Conservation (phyloP, 192 early-diverging fungal genomes). For the Linnemannia hyalina region DNA sequence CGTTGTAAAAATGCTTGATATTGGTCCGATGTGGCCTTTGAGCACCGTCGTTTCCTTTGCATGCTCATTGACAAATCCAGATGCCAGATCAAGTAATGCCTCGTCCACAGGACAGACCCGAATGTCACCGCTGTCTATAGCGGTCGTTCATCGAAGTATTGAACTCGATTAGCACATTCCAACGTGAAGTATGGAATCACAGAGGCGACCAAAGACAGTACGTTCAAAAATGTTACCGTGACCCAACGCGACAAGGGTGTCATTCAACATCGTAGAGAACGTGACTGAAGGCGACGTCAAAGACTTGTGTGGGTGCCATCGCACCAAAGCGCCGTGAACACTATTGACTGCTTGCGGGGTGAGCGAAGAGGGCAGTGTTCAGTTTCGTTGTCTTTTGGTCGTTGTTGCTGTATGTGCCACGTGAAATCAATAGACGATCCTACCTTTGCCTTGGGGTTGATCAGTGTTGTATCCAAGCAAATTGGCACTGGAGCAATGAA, state of each 20-base stretch:
- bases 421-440: background rate
- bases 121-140: conserved; percentile 73
- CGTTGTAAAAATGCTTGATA: conserved; percentile 73
- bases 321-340: background rate
- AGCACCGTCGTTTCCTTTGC: conserved; percentile 27
- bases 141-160: background rate
- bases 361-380: too few relatives aligned
- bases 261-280: conserved; percentile 62
- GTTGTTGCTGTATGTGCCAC: background rate
- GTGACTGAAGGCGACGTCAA: conserved; percentile 41
- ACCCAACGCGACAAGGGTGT: conserved; percentile 74
- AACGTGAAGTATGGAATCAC: background rate
- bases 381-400: too few relatives aligned
- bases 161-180: background rate
- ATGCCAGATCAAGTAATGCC: conserved; percentile 13
- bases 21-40: conserved; percentile 69
- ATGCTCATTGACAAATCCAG: background rate
- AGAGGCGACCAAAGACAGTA: background rate
- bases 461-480: background rate
- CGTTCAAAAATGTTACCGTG: background rate
- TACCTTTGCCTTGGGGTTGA: background rate
- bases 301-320: conserved; percentile 10
- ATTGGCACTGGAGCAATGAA: conserved; percentile 12
- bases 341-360: background rate
- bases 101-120: conserved; percentile 57